These are phyloP conservation scores for Aurifilum marmelostoma DNA, from an alignment of 2,329 filamentous ascomycete genomes.

Conservation along the genomic window DNA sequence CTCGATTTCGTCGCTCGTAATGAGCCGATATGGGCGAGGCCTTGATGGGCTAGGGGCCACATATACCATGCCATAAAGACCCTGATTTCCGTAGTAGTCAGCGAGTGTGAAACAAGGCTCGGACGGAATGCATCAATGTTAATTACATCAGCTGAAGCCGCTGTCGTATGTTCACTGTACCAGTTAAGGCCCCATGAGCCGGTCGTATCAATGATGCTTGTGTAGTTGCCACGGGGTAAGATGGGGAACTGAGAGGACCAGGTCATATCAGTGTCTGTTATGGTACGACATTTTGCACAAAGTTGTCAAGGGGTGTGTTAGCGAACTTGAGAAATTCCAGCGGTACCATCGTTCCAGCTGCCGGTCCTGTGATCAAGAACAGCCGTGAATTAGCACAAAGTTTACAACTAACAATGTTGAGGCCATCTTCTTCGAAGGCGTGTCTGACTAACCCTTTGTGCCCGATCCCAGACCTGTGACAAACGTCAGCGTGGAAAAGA, in stretches of 20 bases:
- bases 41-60: slow-evolving; percentile 29
- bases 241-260: slow-evolving; percentile 22
- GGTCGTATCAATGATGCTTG: slow-evolving; percentile 28
- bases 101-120: neutral
- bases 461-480: slow-evolving; percentile 18
- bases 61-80: slow-evolving; percentile 29
- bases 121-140: neutral
- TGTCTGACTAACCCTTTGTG: slow-evolving; percentile 7
- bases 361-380: slow-evolving; percentile 16
- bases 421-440: neutral
- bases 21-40: slow-evolving; percentile 28
- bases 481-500: neutral
- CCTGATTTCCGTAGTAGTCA: slow-evolving; percentile 16
- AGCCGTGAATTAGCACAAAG: no score
- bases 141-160: slow-evolving; percentile 25
- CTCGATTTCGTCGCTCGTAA: slow-evolving; percentile 24
- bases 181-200: slow-evolving; percentile 30
- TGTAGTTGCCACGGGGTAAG: slow-evolving; percentile 28
- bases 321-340: slow-evolving; percentile 27
- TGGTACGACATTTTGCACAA: neutral
- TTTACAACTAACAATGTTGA: neutral
- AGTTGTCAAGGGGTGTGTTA: slow-evolving; percentile 5
- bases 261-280: neutral
- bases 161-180: slow-evolving; percentile 31
- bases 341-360: slow-evolving; percentile 30